Conservation (phyloP, 495 filamentous ascomycete species). For the Margaritispora aquatica region DNA sequence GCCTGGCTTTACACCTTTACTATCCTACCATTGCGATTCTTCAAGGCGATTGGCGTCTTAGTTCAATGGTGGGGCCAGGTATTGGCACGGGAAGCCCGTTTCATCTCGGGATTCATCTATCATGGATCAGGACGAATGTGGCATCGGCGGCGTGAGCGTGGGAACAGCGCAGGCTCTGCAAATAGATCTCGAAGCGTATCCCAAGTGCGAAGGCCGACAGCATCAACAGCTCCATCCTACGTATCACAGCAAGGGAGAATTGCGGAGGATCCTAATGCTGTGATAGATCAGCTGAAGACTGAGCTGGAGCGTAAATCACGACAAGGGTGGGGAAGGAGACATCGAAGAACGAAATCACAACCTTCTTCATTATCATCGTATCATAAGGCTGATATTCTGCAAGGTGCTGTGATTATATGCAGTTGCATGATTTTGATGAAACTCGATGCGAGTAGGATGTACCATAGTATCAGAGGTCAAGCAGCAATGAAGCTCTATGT, state of each 20-base stretch:
- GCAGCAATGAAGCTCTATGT: slow-evolving; percentile 97
- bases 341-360: slow-evolving; percentile 73
- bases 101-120: slow-evolving; percentile 65
- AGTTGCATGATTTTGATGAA: slow-evolving; percentile 83
- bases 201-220: slow-evolving; percentile 6
- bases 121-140: slow-evolving; percentile 71
- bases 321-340: slow-evolving; percentile 39
- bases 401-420: slow-evolving; percentile 75
- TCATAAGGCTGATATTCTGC: slow-evolving; percentile 93
- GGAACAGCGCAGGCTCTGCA: slow-evolving; percentile 36
- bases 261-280: slow-evolving; percentile 15
- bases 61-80: slow-evolving; percentile 64
- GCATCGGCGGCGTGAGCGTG: slow-evolving; percentile 43
- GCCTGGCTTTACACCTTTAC: slow-evolving; percentile 98
- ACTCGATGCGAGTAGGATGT: slow-evolving; percentile 96
- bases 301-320: slow-evolving; percentile 21
- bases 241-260: slow-evolving; percentile 11
- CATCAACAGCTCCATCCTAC: slow-evolving; percentile 18
- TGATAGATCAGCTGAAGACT: slow-evolving; percentile 2
- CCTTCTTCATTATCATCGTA: slow-evolving; percentile 78
- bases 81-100: slow-evolving; percentile 56
- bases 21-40: slow-evolving; percentile 83
- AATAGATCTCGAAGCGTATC: slow-evolving; percentile 22
- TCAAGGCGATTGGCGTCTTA: slow-evolving; percentile 74
- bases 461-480: slow-evolving; percentile 94